A percentile compares a stretch with the other conserved stretches of the same genome.
Evolutionary conservation across 257 asterid species (phyloP).

Genomic region (Penstemon davidsonii): DNA sequence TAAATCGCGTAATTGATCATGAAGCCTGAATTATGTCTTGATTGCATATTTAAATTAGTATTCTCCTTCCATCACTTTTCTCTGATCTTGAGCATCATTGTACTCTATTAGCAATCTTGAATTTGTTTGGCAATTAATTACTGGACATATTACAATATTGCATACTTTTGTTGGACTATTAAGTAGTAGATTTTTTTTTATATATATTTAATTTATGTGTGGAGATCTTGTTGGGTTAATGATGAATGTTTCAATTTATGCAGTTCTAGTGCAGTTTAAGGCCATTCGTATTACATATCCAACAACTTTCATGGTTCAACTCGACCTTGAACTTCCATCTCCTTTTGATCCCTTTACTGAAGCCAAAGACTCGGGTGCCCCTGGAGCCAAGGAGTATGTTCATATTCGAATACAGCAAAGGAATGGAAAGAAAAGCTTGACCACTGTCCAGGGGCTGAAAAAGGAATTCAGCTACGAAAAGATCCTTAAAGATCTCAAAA

Average conservation of each 20-base stretch:
- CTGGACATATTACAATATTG: not conserved
- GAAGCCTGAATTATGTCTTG: too few species aligned
- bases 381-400: conserved; percentile 61
- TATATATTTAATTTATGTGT: not conserved
- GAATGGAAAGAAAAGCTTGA: conserved; percentile 59
- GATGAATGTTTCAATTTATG: not conserved
- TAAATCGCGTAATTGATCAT: too few species aligned
- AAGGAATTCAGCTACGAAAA: conserved; percentile 53
- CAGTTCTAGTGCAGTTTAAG: conserved; percentile 6
- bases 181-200: not conserved
- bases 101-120: too few species aligned
- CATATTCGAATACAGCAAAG: conserved; percentile 64
- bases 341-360: conserved; percentile 58
- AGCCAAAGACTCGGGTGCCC: conserved; percentile 46
- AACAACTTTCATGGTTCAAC: conserved; percentile 48
- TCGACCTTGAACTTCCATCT: conserved; percentile 42
- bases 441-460: conserved; percentile 52
- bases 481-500: conserved; percentile 52
- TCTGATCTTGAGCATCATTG: too few species aligned
- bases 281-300: not conserved
- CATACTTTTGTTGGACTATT: not conserved
- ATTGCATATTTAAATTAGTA: too few species aligned
- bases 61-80: too few species aligned
- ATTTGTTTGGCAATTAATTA: too few species aligned
- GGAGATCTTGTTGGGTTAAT: too few species aligned